Conservation (phyloP, 805 yeast genomes). For the Sugiyamaella marilandica region DNA sequence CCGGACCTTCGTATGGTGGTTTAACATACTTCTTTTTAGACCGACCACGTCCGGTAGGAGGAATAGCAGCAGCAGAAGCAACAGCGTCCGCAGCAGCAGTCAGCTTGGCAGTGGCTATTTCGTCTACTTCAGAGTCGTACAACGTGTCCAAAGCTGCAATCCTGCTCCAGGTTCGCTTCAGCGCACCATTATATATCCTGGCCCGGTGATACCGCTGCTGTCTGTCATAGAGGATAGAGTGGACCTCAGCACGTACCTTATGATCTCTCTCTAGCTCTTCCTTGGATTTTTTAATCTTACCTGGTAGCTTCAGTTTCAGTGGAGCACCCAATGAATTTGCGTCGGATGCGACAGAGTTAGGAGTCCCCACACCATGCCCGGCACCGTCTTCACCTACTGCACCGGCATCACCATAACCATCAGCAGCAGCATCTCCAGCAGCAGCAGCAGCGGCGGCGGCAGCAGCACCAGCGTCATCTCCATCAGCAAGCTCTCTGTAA, state of each 20-base stretch:
- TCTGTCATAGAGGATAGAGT: slow-evolving; percentile 20
- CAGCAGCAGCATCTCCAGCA: not conserved
- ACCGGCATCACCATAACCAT: not conserved
- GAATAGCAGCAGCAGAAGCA: not conserved
- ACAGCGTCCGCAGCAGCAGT: not conserved
- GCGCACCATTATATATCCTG: slow-evolving; percentile 24
- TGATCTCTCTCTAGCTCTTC: slow-evolving; percentile 9
- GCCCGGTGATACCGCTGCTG: slow-evolving; percentile 22
- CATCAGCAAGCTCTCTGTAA: slow-evolving; percentile 9
- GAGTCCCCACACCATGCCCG: not conserved
- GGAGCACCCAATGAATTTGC: not conserved
- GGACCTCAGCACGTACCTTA: slow-evolving; percentile 22
- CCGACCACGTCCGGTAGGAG: not conserved
- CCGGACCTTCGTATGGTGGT: not conserved
- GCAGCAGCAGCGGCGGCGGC: not conserved
- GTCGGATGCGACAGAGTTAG: not conserved
- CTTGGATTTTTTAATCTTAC: not conserved
- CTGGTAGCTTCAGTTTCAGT: slow-evolving; percentile 12
- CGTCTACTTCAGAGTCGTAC: slow-evolving; percentile 25
- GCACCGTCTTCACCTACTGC: too few species aligned
- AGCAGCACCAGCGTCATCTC: slow-evolving; percentile 4
- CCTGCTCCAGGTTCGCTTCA: slow-evolving; percentile 27
- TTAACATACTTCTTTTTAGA: not conserved
- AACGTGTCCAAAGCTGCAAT: slow-evolving; percentile 32
- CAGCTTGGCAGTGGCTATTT: not conserved